Evolutionary conservation across 305 asterid species (phyloP), one percentile per base, ranked within the genome.

Genomic region (Vinca major): DNA sequence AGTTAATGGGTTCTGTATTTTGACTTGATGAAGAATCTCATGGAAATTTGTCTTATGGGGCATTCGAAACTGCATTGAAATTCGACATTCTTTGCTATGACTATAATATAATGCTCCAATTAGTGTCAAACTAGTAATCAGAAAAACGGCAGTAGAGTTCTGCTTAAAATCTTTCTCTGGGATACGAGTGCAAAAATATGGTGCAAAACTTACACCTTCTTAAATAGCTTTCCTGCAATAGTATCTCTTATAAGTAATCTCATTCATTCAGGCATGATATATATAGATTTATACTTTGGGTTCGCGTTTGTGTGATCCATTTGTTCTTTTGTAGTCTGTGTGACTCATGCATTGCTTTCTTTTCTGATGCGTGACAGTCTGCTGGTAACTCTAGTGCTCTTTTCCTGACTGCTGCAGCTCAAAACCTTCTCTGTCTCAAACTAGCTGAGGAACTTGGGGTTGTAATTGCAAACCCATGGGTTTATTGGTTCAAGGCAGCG

Each of bases 321-420:
- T 49, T 65, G 60, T 36, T 79, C 44, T 3, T 66, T 74, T 51
- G 51, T 21, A 55, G 9, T 67, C 62, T 63, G 43, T 63, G 6
- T 71, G 49, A 65, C 89, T 86, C 63, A 84, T 57, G 72, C 80
- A 69, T 68, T 75, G 64, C 33, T 1, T 69, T 74, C 61, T 78
- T 77, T 81, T 77, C 54, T 77, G 83, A 73, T 84, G 70, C 77
- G 44, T 80, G 79, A 63, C 98, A 92, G 98, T 87, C 82, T 79
- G 85, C 97, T 73, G 92, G 96, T 82, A 90, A 92, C 90, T 92
- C 98, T 74, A 92, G 97, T 82, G 98, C 88, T 70, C 98, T 92
- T 84, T 92, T 90, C 90, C 95, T 90, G 74, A 92, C 98, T 80
- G 98, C 98, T 73, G 98, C 98, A 79, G 98, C 98, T 77, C 98